phyloP scores from a whole-genome alignment of 2,329 filamentous ascomycete species.

The Exophiala aquamarina region DNA sequence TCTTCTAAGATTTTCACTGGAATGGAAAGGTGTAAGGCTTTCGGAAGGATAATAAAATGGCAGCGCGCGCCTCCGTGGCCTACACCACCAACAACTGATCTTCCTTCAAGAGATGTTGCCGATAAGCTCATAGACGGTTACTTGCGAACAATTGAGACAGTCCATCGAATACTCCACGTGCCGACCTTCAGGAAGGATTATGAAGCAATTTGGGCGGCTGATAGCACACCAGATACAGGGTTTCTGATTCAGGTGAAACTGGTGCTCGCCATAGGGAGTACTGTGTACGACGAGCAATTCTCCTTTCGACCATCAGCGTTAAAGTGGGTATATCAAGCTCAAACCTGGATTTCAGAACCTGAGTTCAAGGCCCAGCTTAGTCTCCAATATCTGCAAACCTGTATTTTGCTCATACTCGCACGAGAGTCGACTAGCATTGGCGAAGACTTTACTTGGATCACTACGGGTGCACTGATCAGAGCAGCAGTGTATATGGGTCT shows the following conservation, averaged over 20 bases:
- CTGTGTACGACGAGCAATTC: conserved; percentile 51
- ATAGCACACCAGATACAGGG: conserved; percentile 46
- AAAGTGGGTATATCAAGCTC: conserved; percentile 60
- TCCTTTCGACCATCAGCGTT: conserved; percentile 51
- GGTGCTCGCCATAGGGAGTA: conserved; percentile 58
- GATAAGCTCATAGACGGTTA: conserved; percentile 83
- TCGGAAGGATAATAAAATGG: conserved; percentile 55
- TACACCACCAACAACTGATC: conserved; percentile 37
- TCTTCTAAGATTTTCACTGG: conserved; percentile 36
- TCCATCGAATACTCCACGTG: conserved; percentile 58
- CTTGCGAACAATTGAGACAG: conserved; percentile 57
- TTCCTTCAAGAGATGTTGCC: conserved; percentile 68
- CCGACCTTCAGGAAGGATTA: conserved; percentile 59
- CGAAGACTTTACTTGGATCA: conserved; percentile 39
- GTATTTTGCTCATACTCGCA: conserved; percentile 39
- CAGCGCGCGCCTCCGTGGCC: conserved; percentile 52
- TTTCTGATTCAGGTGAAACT: conserved; percentile 61
- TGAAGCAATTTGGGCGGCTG: conserved; percentile 49
- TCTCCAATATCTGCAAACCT: conserved; percentile 52
- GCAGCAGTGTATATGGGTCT: conserved; percentile 64
- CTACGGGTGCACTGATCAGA: conserved; percentile 38
- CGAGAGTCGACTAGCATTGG: conserved; percentile 37
- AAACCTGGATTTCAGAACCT: conserved; percentile 55
- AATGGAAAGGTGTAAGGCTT: conserved; percentile 53
- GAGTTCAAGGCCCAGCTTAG: conserved; percentile 37